Conservation (phyloP, 176 grass and related monocot species). For the bread wheat (Triticum aestivum) region IWGSC_CS_RefSeq_v2.1 NC_057809.1:58619301-58619800, state of each 20-base stretch:
- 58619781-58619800: conserved; percentile 11
- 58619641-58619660: background rate
- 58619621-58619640: background rate
- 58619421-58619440: conserved; percentile 70
- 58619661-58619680: background rate
- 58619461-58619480: conserved; percentile 20
- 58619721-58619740: background rate
- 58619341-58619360: conserved; percentile 25
- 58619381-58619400: conserved; percentile 91
- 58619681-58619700: background rate
- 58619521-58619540: conserved; percentile 3
- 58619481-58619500: conserved; percentile 27
- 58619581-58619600: background rate
- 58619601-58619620: background rate
- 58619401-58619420: conserved; percentile 95
- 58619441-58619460: conserved; percentile 81
- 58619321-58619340: conserved; percentile 25
- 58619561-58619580: background rate
- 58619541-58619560: background rate
- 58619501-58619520: background rate
- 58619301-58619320: conserved; percentile 4
- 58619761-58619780: background rate
- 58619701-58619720: background rate
- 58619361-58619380: conserved; percentile 72
- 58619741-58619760: conserved; percentile 1